These are phyloP conservation scores for Cardamine resedifolia DNA, from an alignment of 345 rosid genomes.

Conservation along the genomic window DNA sequence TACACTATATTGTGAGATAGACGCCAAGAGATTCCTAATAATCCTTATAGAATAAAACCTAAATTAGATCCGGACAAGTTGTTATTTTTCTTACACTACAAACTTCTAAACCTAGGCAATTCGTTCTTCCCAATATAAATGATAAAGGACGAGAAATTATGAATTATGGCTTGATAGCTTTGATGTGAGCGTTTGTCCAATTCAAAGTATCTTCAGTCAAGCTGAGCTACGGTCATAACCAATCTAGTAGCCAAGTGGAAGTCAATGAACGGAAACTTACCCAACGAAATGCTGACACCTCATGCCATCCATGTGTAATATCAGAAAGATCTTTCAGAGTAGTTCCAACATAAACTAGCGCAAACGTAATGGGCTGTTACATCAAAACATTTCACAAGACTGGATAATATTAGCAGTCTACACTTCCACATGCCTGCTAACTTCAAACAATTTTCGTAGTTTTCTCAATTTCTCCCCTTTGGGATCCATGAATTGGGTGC, in stretches of 20 bases:
- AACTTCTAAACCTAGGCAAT: slow-evolving; percentile 1
- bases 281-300: slow-evolving; percentile 50
- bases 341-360: slow-evolving; percentile 57
- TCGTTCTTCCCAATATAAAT: not conserved
- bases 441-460: not conserved
- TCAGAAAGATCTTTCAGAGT: slow-evolving; percentile 59
- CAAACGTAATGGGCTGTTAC: slow-evolving; percentile 55
- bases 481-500: not conserved
- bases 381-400: slow-evolving; percentile 18
- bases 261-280: slow-evolving; percentile 33
- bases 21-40: not conserved
- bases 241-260: slow-evolving; percentile 13
- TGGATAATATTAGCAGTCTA: not conserved
- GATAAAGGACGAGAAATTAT: not conserved
- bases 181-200: no score
- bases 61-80: not conserved
- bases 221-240: not conserved
- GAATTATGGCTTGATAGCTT: no score
- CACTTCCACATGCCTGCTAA: slow-evolving; percentile 14
- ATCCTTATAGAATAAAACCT: not conserved
- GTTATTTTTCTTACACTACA: not conserved
- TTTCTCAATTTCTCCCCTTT: slow-evolving; percentile 8
- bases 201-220: no score
- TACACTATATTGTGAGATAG: not conserved
- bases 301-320: slow-evolving; percentile 53